Evolutionary conservation across 306 rosid genomes (phyloP).

Genomic region (Quillaja saponaria): DNA sequence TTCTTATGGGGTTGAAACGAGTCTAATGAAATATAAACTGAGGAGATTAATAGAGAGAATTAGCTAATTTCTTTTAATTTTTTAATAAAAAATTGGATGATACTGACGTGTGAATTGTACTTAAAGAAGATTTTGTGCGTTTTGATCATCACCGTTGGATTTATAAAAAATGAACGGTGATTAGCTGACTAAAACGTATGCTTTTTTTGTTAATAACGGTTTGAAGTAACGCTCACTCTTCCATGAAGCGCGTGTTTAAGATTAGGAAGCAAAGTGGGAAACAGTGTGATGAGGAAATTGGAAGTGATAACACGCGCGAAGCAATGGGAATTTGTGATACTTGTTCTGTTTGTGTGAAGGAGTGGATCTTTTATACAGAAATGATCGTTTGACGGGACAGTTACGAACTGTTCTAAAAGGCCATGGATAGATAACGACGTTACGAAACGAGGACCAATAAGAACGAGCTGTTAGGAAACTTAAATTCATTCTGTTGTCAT

Average conservation of each 20-base stretch:
- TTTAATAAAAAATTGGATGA: neutral
- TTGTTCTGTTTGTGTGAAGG: slow-evolving; percentile 28
- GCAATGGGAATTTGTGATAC: neutral
- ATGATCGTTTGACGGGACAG: slow-evolving; percentile 51
- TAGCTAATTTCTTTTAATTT: neutral
- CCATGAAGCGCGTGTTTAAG: slow-evolving; percentile 24
- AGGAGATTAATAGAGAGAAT: slow-evolving; percentile 28
- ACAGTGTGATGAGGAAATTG: neutral
- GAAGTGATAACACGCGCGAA: slow-evolving; percentile 22
- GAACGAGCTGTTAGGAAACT: slow-evolving; percentile 2
- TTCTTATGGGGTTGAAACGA: slow-evolving; percentile 37
- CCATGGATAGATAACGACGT: slow-evolving; percentile 24
- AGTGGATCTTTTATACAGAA: slow-evolving; percentile 49
- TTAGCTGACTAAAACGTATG: slow-evolving; percentile 17
- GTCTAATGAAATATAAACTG: slow-evolving; percentile 41
- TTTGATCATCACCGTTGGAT: slow-evolving; percentile 33
- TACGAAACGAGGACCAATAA: slow-evolving; percentile 43
- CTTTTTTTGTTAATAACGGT: slow-evolving; percentile 36
- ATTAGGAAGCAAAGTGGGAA: neutral
- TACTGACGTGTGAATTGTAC: neutral
- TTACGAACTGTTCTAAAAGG: slow-evolving; percentile 44
- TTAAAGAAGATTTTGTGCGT: slow-evolving; percentile 21
- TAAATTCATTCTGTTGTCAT: slow-evolving; percentile 24
- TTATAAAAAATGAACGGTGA: slow-evolving; percentile 23
- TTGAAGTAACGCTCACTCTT: slow-evolving; percentile 14